Percentiles rank a stretch among this genome's conserved stretches.
Evolutionary conservation across 2,329 filamentous ascomycete species (phyloP).

Genomic region (Aureobasidium namibiae): DNA sequence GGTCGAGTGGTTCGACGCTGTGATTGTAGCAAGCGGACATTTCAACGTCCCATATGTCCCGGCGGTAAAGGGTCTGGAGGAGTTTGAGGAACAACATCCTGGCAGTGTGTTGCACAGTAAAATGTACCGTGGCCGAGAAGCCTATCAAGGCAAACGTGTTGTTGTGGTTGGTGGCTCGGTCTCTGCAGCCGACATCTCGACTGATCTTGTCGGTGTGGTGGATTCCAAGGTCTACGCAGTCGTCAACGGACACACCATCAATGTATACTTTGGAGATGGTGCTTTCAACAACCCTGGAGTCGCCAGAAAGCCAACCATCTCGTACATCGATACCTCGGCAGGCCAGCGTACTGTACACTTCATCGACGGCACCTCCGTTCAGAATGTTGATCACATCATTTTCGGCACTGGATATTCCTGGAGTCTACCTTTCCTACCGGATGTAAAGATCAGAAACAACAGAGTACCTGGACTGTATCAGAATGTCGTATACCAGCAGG

Average conservation of each 20-base stretch:
- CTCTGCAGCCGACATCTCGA: constrained; percentile 55
- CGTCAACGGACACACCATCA: constrained; percentile 43
- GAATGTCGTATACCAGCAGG: constrained; percentile 48
- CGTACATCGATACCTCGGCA: constrained; percentile 30
- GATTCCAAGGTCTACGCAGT: constrained; percentile 45
- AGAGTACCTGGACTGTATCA: constrained; percentile 50
- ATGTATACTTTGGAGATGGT: constrained; percentile 49
- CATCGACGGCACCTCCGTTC: constrained; percentile 44
- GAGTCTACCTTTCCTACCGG: constrained; percentile 53
- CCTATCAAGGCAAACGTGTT: constrained; percentile 43
- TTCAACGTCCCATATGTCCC: constrained; percentile 53
- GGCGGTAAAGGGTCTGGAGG: constrained; percentile 40
- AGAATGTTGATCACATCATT: constrained; percentile 53
- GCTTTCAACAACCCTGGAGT: constrained; percentile 55
- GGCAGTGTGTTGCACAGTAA: constrained; percentile 50
- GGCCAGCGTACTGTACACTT: constrained; percentile 44
- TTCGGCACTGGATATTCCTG: constrained; percentile 61
- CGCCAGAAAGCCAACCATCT: constrained; percentile 40
- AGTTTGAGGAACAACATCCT: constrained; percentile 38
- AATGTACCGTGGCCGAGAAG: constrained; percentile 41
- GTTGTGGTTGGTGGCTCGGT: constrained; percentile 57
- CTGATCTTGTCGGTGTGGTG: constrained; percentile 42
- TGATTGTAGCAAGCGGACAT: constrained; percentile 54
- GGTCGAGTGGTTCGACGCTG: constrained; percentile 51
- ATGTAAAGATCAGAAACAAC: constrained; percentile 46